Evolutionary conservation across 768 basidiomycete species (phyloP), one percentile per base, ranked within the genome.

Genomic region (Crucibulum laeve): DNA sequence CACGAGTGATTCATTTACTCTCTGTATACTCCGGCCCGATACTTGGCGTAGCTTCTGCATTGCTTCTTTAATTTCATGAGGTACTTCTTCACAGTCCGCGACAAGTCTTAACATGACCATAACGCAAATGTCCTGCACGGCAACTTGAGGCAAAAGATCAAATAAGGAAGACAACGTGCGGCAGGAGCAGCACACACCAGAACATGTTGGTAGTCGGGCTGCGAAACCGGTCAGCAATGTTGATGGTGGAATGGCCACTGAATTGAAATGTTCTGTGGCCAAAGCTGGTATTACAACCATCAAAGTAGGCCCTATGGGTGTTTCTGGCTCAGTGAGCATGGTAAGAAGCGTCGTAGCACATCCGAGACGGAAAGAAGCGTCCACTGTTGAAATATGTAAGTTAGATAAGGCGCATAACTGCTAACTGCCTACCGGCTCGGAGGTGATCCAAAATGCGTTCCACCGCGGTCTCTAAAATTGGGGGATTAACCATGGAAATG

Each of bases 121-220:
- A 23, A 92, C 61, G 47, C 79, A 79, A 3, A 79, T 79, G 45
- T 92, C 89, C 56, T 87, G 84, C 5, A 91, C 76, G 25, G 75
- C 88, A 91, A 48, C 34, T n/a, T 35, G 25, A 25, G 37, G 43
- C 50, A 40, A 34, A 47, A 44, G 50, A 34, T 38, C 19, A 10
- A 19, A 25, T 22, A 7, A 28, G 4, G 33, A 21, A 41, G 44
- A 33, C 40, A 25, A 42, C 17, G 5, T 38, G 6, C 21, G 14
- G 14, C 15, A 7, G 28, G 5, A 33, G 22, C 25, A 25, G 18
- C 15, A 50, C 48, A 33, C 32, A 58, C 54, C 38, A 7, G 48
- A 41, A 40, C 53, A 60, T 7, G 45, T 39, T 36, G 49, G 53
- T 25, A 67, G 44, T 30, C 54, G 56, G 19, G 47, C 35, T 28